Evolutionary conservation across 257 asterid species (phyloP).

Genomic region (Asclepias syriaca): DNA sequence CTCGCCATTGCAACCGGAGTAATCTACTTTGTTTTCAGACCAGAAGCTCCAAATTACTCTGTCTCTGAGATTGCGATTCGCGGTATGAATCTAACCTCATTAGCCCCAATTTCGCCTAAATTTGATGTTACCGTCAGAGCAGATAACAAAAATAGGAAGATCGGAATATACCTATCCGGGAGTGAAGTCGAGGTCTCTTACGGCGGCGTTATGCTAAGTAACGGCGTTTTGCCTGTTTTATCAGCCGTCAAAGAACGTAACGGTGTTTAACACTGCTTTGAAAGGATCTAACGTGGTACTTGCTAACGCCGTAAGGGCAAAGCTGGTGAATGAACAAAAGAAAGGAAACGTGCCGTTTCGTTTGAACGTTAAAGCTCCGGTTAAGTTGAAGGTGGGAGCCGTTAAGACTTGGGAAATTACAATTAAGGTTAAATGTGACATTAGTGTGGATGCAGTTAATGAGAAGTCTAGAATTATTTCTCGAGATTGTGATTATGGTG

Average conservation of each 20-base stretch:
- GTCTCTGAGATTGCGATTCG: conserved; percentile 37
- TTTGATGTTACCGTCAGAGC: conserved; percentile 60
- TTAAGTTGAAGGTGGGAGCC: conserved; percentile 63
- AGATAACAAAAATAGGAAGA: conserved; percentile 59
- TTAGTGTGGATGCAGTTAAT: conserved; percentile 43
- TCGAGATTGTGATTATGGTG: conserved; percentile 50
- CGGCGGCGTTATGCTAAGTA: conserved; percentile 37
- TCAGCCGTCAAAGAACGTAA: conserved; percentile 67
- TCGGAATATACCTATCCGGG: conserved; percentile 50
- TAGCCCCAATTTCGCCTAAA: conserved; percentile 49
- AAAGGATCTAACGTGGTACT: conserved; percentile 47
- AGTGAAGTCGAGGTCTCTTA: conserved; percentile 39
- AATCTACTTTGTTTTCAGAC: conserved; percentile 62
- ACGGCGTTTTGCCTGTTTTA: conserved; percentile 60
- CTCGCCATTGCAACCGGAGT: conserved; percentile 63
- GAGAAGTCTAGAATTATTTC: conserved; percentile 47
- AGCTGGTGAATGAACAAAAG: conserved; percentile 34
- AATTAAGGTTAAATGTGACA: conserved; percentile 59
- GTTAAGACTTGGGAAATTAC: conserved; percentile 65
- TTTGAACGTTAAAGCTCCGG: conserved; percentile 47
- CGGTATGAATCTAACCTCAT: conserved; percentile 54
- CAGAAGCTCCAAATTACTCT: conserved; percentile 54
- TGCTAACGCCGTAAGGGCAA: conserved; percentile 34
- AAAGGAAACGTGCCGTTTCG: conserved; percentile 45
- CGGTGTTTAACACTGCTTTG: conserved; percentile 38